Base-by-base conservation (phyloP, 2,329 filamentous ascomycete genomes). In the Colletotrichum tofieldiae region DNA sequence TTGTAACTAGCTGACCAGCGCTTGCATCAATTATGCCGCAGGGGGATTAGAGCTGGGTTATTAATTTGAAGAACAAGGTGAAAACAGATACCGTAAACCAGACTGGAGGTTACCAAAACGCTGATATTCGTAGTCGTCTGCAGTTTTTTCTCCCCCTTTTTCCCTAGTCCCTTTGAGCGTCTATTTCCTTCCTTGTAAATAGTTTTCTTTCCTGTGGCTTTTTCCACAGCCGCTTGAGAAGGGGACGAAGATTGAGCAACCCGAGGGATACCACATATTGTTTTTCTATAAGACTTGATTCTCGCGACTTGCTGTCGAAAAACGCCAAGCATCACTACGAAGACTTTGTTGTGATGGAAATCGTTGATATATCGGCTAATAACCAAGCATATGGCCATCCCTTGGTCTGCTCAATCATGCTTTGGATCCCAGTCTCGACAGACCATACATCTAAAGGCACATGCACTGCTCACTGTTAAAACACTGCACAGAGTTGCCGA, bases 211-310 rank as follows among this genome's bases (percentile, higher is more conserved):
- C 29, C 6, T 32, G 4, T 32, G 29, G 3, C 29, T 32, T 32
- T 32, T 32, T 32, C 6, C 6, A 32, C 29, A 32, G 29, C 6
- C 6, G 6, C 29, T 32, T 32, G 29, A 32, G 29, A 32, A 32
- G 9, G 20, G n/a, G 5, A 51, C 8, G 7, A 7, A 6, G 7
- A 11, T 1, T 7, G 1, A 16, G 3, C 2, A 8, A 5, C 0
- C 23, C 29, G 23, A n/a, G 29, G 23, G 23, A 51, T 8, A 23
- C 2, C 47, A 18, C 7, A 16, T 26, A 26, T 26, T 26, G 23
- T 26, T 6, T 26, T 26, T 1, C 7, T 5, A 16, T 16, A 16
- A 51, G 12, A 4, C 23, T 7, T 51, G 4, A n/a, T 16, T 23
- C 9, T 1, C 5, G 6, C 2, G 4, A 29, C 9, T 5, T 16